A percentile compares a stretch with the other conserved stretches of the same genome.
Conservation (phyloP, 345 rosid species). For the Turnera subulata region DNA sequence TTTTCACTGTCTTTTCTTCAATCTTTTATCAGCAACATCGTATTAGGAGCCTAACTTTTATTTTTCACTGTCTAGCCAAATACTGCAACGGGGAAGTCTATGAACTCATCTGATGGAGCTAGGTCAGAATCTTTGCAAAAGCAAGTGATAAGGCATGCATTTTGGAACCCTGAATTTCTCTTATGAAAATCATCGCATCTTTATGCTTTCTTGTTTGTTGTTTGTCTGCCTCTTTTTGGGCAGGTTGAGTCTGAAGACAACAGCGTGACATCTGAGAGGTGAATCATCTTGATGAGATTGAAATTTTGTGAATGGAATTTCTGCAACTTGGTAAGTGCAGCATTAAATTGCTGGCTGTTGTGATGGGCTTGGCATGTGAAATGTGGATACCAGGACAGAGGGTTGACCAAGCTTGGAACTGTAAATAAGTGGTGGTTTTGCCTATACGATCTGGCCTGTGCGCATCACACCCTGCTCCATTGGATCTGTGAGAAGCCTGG, state of each 20-base stretch:
- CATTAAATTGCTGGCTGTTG: slow-evolving; percentile 12
- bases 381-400: neutral
- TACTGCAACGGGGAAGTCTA: slow-evolving; percentile 34
- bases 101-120: slow-evolving; percentile 44
- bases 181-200: slow-evolving; percentile 30
- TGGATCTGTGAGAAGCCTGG: neutral
- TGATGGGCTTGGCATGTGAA: neutral
- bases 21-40: neutral
- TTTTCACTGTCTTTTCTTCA: slow-evolving; percentile 4
- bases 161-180: slow-evolving; percentile 29
- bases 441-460: neutral
- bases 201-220: slow-evolving; percentile 27
- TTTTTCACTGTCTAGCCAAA: slow-evolving; percentile 28
- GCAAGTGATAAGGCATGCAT: slow-evolving; percentile 57
- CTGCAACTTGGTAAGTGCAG: slow-evolving; percentile 10
- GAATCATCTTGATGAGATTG: neutral
- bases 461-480: neutral
- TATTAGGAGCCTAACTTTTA: slow-evolving; percentile 16
- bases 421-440: neutral
- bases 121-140: slow-evolving; percentile 68
- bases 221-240: slow-evolving; percentile 11
- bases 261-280: slow-evolving; percentile 11
- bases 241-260: slow-evolving; percentile 40
- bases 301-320: neutral
- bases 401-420: neutral